Conservation (phyloP, 139 green algal genomes). For the Chlamydomonas urium region DNA sequence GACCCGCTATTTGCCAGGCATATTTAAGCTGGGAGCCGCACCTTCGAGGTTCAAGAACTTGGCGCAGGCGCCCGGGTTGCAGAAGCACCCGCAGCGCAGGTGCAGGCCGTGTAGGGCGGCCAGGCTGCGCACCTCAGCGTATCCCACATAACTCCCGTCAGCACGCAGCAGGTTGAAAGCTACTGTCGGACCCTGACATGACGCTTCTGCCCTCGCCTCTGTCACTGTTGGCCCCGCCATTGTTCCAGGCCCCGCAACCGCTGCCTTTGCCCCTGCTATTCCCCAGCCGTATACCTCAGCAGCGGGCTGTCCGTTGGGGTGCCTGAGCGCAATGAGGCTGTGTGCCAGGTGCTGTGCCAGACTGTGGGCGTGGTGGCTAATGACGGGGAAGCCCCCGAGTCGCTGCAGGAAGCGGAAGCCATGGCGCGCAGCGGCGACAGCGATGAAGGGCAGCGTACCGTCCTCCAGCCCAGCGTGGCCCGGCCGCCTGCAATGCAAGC, state of each 20-base stretch:
- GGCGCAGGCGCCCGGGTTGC: constrained; percentile 78
- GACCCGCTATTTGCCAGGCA: too few species aligned
- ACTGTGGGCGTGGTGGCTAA: background rate
- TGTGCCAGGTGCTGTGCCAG: constrained; percentile 11
- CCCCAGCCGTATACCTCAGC: constrained; percentile 52
- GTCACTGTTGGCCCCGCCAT: background rate
- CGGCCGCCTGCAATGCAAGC: constrained; percentile 12
- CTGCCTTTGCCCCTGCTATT: background rate
- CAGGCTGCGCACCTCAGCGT: constrained; percentile 55
- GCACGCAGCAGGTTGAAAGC: constrained; percentile 76
- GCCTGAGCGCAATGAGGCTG: constrained; percentile 27
- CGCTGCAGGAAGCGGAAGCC: constrained; percentile 42
- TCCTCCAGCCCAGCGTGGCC: constrained; percentile 75
- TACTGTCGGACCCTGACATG: constrained; percentile 58
- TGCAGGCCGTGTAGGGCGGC: constrained; percentile 61
- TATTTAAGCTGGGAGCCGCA: background rate
- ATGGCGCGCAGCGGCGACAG: constrained; percentile 48
- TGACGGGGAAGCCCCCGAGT: constrained; percentile 35
- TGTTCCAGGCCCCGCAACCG: background rate
- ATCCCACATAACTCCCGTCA: constrained; percentile 70
- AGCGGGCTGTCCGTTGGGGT: constrained; percentile 46
- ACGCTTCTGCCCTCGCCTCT: background rate
- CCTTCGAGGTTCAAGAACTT: constrained; percentile 34
- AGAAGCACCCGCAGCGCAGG: constrained; percentile 82
- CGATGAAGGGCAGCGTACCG: constrained; percentile 77